These are phyloP conservation scores for Hemileccinum impolitum DNA, from an alignment of 768 basidiomycete genomes.

Conservation along the genomic window DNA sequence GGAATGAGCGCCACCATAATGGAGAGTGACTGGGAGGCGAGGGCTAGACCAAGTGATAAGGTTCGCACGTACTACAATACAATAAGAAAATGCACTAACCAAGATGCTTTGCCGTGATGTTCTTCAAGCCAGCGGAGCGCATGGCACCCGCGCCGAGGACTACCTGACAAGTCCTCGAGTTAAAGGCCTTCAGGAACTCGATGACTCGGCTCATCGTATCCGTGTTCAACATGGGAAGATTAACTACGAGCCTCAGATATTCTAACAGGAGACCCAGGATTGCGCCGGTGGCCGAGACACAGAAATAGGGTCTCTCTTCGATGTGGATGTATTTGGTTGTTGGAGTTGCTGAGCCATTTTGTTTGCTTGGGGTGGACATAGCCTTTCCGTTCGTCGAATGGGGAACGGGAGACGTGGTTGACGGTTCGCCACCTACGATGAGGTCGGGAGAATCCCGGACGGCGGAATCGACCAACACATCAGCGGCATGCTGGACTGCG, in stretches of 20 bases:
- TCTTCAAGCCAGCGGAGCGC: conserved; percentile 94
- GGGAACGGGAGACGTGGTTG: neutral
- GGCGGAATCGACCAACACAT: conserved; percentile 76
- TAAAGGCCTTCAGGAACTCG: conserved; percentile 96
- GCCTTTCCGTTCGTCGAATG: conserved; percentile 9
- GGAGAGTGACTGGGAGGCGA: conserved; percentile 94
- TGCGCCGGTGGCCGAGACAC: conserved; percentile 81
- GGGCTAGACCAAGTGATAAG: conserved; percentile 47
- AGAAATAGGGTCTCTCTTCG: conserved; percentile 82
- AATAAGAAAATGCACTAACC: conserved; percentile 46
- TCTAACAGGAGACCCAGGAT: conserved; percentile 71
- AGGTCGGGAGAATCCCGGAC: conserved; percentile 78
- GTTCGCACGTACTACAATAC: conserved; percentile 11
- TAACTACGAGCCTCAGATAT: conserved; percentile 85
- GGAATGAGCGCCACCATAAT: conserved; percentile 93
- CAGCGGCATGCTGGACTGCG: conserved; percentile 64
- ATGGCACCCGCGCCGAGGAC: conserved; percentile 99
- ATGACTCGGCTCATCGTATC: conserved; percentile 94
- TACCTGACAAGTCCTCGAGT: conserved; percentile 96
- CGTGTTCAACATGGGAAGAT: conserved; percentile 83
- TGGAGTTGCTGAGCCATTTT: conserved; percentile 21
- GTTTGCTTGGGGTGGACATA: conserved; percentile 16
- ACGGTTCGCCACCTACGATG: conserved; percentile 29
- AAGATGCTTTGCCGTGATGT: conserved; percentile 97
- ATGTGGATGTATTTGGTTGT: conserved; percentile 64